phyloP scores from a whole-genome alignment of 148 eudicot species.

The Rhododendron griersonianum region DNA sequence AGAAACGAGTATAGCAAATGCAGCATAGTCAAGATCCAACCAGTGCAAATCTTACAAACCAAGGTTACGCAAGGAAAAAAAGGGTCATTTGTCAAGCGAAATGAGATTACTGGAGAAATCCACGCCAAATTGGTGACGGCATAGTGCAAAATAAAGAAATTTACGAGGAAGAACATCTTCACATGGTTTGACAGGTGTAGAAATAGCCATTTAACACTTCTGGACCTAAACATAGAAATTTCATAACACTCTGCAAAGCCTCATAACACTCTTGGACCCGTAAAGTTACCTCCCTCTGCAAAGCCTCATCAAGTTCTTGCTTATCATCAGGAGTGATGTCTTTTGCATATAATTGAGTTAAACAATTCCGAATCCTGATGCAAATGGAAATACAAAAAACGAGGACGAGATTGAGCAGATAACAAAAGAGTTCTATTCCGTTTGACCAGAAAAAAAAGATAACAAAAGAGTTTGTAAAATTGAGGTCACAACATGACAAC shows the following conservation, averaged over 20 bases:
- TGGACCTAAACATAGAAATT: background rate
- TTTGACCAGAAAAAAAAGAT: no score
- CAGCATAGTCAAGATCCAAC: background rate
- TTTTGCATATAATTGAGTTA: constrained; percentile 80
- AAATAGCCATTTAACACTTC: background rate
- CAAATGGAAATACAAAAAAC: constrained; percentile 2
- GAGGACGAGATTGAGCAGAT: background rate
- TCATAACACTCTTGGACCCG: background rate
- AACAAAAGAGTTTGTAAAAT: background rate
- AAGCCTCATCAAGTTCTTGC: constrained; percentile 93
- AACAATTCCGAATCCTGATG: constrained; percentile 76
- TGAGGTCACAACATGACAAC: background rate
- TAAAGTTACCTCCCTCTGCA: constrained; percentile 78
- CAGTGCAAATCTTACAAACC: background rate
- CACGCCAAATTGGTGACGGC: background rate
- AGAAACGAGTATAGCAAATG: background rate
- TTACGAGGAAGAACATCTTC: background rate
- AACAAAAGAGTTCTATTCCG: background rate
- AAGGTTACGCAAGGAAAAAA: background rate
- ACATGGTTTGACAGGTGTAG: background rate
- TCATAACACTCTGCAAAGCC: no score
- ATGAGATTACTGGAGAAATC: background rate
- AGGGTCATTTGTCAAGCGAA: background rate
- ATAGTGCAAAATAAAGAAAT: background rate
- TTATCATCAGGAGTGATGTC: constrained; percentile 96